Base-by-base conservation (phyloP, 495 filamentous ascomycete species). In the Friedmanniomyces simplex region DNA sequence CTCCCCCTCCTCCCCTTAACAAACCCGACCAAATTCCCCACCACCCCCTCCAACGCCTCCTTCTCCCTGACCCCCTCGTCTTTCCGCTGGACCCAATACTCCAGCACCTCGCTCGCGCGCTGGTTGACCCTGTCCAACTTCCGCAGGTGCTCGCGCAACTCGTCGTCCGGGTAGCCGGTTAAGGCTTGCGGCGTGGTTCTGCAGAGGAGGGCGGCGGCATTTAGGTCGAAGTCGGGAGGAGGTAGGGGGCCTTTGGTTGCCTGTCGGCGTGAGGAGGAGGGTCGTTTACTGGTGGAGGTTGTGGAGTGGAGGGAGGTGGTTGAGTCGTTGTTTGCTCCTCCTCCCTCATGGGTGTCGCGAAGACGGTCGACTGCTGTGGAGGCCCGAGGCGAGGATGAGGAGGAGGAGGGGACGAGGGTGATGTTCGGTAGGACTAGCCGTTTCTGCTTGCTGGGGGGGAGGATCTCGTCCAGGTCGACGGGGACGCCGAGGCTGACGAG, bases 11-110 rank as follows among this genome's bases (percentile, higher is more conserved):
- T 77, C 67, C 91, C 88, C 71, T 89, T 78, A 10, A 94, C 93
- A 74, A 96, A 93, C 70, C 86, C 93, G 43, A 99, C 93, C 57
- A 99, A 73, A 68, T 96, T 96, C 73, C 96, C 94, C 77, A 99
- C 96, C 10, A 99, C 93, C 0, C 87, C 88, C 66, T 99, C 93
- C 75, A 99, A 96, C 6, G 89, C 88, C 72, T 96, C 91, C 63
- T 94, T 87, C 61, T 99, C 91, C 26, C 86, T 83, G 54, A 94
- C 74, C 54, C 90, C 86, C 52, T 86, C 85, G 66, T 96, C 90
- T 32, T 82, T 83, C 63, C 83, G 76, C 76, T 84, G 86, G 50
- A 89, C 78, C 93, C 94, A 99, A 63, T 89, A 95, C 57, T 87
- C 86, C 32, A 96, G 76, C 42, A 93, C 85, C 51, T 86, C 77